phyloP scores from a whole-genome alignment of 805 yeast genomes.

The Cyberlindnera sargentensis region DNA sequence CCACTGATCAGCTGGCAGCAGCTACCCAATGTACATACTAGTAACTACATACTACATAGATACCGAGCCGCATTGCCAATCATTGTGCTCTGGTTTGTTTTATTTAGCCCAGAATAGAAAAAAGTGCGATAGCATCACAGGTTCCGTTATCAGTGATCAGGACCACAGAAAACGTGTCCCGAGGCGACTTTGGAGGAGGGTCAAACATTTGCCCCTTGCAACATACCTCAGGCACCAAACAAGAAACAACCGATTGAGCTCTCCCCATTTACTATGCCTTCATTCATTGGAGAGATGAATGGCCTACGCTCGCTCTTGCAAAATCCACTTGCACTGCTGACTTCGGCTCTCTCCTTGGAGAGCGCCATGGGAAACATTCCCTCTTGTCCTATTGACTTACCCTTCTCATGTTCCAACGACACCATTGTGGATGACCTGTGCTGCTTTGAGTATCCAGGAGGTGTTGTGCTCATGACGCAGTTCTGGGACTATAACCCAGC shows the following conservation, averaged over 20 bases:
- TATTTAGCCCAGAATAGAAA: no score
- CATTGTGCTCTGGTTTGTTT: no score
- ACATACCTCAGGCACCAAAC: no score
- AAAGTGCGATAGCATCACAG: not conserved
- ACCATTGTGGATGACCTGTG: slow-evolving; percentile 56
- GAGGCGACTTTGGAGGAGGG: no score
- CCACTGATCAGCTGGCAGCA: not conserved
- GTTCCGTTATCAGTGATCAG: not conserved
- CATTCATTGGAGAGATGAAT: not conserved
- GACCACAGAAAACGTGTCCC: not conserved
- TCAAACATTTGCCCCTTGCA: no score
- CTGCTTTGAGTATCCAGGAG: slow-evolving; percentile 85
- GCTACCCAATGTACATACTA: not conserved
- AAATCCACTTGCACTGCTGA: not conserved
- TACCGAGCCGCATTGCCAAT: no score
- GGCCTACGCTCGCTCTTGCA: not conserved
- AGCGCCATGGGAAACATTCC: no score
- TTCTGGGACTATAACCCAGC: slow-evolving; percentile 88
- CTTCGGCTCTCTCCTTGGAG: no score
- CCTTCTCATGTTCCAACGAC: slow-evolving; percentile 53
- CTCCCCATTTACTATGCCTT: no score
- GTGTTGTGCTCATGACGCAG: slow-evolving; percentile 76
- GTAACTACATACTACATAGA: no score
- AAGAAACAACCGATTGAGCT: no score
- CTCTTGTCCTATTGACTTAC: slow-evolving; percentile 49